phyloP scores from a whole-genome alignment of 2,329 filamentous ascomycete species.

The Trichoderma harzianum region DNA sequence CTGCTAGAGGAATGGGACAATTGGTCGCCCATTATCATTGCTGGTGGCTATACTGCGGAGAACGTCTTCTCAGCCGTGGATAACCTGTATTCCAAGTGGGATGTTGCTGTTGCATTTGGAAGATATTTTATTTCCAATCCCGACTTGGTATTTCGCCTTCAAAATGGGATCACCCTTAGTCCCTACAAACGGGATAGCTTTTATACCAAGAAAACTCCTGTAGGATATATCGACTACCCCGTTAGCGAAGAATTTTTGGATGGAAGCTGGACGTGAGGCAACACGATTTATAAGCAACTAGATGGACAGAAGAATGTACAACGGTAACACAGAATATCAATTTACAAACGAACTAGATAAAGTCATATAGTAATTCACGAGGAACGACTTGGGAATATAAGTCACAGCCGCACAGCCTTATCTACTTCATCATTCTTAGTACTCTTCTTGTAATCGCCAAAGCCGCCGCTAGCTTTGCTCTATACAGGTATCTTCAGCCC shows the following conservation, averaged over 20 bases:
- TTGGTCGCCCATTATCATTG: not conserved
- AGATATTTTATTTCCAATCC: slow-evolving; percentile 31
- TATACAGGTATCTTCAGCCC: too few species aligned
- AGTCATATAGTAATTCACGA: not conserved
- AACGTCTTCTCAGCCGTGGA: slow-evolving; percentile 5
- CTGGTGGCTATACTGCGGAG: not conserved
- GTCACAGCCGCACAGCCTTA: not conserved
- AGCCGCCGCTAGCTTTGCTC: too few species aligned
- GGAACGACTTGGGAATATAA: not conserved
- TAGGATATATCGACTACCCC: not conserved
- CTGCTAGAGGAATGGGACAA: not conserved
- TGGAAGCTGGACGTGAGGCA: too few species aligned
- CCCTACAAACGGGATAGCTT: not conserved
- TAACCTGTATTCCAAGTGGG: slow-evolving; percentile 22
- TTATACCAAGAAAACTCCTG: not conserved
- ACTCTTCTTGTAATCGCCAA: too few species aligned
- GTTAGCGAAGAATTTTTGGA: not conserved
- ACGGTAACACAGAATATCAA: not conserved
- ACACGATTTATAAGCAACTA: too few species aligned
- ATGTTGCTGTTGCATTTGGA: slow-evolving; percentile 26
- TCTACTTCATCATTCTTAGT: too few species aligned
- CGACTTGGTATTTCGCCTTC: slow-evolving; percentile 30
- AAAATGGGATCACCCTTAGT: slow-evolving; percentile 21
- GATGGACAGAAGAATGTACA: not conserved
- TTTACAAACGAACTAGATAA: not conserved